Evolutionary conservation across 352 stramenopile genomes (phyloP).

Genomic region (Pythium aquatile): DNA sequence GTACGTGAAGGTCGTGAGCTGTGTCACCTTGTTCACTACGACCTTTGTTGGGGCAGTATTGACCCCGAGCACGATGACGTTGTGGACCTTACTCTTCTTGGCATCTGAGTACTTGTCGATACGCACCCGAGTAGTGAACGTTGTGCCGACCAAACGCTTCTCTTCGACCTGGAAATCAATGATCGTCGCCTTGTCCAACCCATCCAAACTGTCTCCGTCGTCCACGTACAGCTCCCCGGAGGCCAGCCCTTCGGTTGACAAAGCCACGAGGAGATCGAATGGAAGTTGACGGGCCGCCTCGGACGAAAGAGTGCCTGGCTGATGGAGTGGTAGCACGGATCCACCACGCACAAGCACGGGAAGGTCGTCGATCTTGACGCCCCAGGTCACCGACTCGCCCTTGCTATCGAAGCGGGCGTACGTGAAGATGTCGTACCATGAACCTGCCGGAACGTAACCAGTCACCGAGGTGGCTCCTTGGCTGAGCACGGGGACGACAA

Average conservation of each 20-base stretch:
- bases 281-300: slow-evolving; percentile 38
- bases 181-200: slow-evolving; percentile 30
- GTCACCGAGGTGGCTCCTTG: slow-evolving; percentile 43
- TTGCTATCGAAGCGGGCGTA: slow-evolving; percentile 33
- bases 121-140: slow-evolving; percentile 22
- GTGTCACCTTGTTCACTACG: slow-evolving; percentile 1
- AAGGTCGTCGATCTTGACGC: slow-evolving; percentile 55
- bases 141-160: slow-evolving; percentile 2
- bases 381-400: slow-evolving; percentile 28
- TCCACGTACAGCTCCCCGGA: slow-evolving; percentile 55
- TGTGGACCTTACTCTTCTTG: slow-evolving; percentile 23
- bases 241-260: slow-evolving; percentile 20
- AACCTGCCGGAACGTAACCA: slow-evolving; percentile 40
- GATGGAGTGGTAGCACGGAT: slow-evolving; percentile 46
- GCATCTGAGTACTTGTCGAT: slow-evolving; percentile 23
- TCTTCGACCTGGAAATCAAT: slow-evolving; percentile 29
- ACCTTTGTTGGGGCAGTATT: slow-evolving; percentile 6
- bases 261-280: slow-evolving; percentile 53
- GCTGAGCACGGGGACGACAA: slow-evolving; percentile 52
- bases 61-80: slow-evolving; percentile 31
- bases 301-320: slow-evolving; percentile 40
- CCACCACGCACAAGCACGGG: slow-evolving; percentile 54
- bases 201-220: slow-evolving; percentile 45
- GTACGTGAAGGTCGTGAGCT: slow-evolving; percentile 13
- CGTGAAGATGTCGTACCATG: slow-evolving; percentile 63